Evolutionary conservation across 208 protist genomes (phyloP), one percentile per base, ranked within the genome.

Genomic region (Leishmania martiniquensis): DNA sequence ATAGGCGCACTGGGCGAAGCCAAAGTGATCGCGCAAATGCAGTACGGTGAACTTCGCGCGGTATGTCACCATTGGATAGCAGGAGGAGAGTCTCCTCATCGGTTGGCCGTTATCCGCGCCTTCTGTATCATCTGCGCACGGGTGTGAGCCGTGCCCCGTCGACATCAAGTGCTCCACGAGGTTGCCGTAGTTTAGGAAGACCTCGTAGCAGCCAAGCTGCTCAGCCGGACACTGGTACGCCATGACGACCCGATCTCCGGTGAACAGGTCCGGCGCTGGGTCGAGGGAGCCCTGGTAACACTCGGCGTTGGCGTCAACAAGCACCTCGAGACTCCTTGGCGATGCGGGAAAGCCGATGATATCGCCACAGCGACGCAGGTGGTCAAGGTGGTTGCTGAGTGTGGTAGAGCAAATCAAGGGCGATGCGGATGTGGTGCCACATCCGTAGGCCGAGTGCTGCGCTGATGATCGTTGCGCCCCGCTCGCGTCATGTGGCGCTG

Each of bases 151-250:
- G 70, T 94, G 89, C 3, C 81, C 62, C 0, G 81, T 76, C 4
- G 67, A 15, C 39, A 89, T 72, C 57, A 96, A 73, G 71, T 96
- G 92, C 20, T 83, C 78, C 1, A 87, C 73, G 13, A 96, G 77
- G 51, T 91, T 89, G 15, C 89, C 92, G 51, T 93, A 92, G 59
- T 87, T 78, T 9, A 92, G 75, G 57, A 94, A 96, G 32, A 92
- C 79, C 29, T 72, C 52, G 22, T 80, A 75, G 76, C 92, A 96
- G 54, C 51, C 71, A 5, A 80, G 32, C 12, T 75, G 45, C 44
- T 78, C 75, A 9, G 55, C 79, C 2, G 86, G 85, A 47, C 84
- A 88, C 74, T 88, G 83, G 71, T 82, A 88, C 45, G 72, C 87
- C 78, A 78, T 86, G 73, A 68, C n/a, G 34, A 76, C 81, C 51